Conservation (phyloP, 169 alveolate genomes). For the Cryptosporidium andersoni region DNA sequence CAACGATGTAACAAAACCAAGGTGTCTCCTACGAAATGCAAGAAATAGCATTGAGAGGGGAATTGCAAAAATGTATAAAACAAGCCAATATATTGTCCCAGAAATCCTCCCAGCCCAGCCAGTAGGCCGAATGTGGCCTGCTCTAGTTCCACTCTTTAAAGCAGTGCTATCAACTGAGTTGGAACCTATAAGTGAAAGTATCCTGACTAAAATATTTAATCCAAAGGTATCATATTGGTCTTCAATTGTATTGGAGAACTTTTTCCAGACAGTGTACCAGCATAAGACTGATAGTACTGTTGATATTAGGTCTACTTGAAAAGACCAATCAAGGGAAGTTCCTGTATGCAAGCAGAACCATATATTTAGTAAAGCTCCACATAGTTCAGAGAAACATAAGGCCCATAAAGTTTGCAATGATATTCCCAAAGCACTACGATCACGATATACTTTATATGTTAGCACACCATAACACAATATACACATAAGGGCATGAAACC, state of each 20-base stretch:
- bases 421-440: constrained; percentile 73
- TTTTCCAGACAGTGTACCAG: constrained; percentile 68
- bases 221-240: constrained; percentile 76
- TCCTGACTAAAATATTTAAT: constrained; percentile 59
- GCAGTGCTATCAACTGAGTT: constrained; percentile 66
- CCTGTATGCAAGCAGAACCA: constrained; percentile 68
- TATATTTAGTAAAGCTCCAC: constrained; percentile 74
- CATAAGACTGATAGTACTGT: constrained; percentile 71
- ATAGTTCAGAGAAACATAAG: constrained; percentile 72
- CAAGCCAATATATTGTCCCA: constrained; percentile 27
- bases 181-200: constrained; percentile 50
- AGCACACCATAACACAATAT: constrained; percentile 73
- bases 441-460: constrained; percentile 71
- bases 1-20: constrained; percentile 59
- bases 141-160: constrained; percentile 49
- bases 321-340: constrained; percentile 71
- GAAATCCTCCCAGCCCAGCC: constrained; percentile 43
- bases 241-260: constrained; percentile 73
- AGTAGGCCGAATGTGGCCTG: constrained; percentile 58
- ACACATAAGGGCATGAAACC: constrained; percentile 70
- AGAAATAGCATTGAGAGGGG: constrained; percentile 53
- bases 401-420: constrained; percentile 78
- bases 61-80: constrained; percentile 39
- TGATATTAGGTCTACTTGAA: constrained; percentile 73
- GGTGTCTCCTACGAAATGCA: constrained; percentile 54